Base-by-base conservation (phyloP, 2,329 filamentous ascomycete species). In the Cytospora paraplurivora region DNA sequence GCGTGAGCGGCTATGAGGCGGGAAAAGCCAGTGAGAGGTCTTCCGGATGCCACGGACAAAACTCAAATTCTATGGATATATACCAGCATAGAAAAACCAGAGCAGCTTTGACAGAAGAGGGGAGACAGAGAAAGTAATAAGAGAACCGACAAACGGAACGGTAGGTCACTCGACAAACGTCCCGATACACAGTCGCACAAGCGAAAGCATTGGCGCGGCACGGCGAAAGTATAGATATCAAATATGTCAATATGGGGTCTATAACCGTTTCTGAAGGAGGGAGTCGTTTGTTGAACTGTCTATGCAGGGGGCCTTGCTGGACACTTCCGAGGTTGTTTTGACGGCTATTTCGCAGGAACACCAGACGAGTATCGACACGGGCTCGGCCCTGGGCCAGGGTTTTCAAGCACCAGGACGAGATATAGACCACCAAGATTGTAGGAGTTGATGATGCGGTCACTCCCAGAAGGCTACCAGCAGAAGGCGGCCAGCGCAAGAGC, bases 261-360 rank as follows among this genome's bases (percentile, higher is more conserved):
- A 47, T 19, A 19, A 21, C 12, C n/a, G n/a, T 50, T 13, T 61
- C 38, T 52, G 41, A 51, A 35, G 52, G 38, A 35, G 52, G 52
- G 44, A 10, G 37, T 58, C 32, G 52, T 64, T 61, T 62, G 57
- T 55, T 54, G 35, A 56, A 60, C 62, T 37, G 41, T 54, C 32
- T 47, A 53, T 64, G 62, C 62, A 62, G 58, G 62, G 58, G 50
- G 32, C 53, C 33, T 8, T 62, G 58, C 52, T 56, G 62, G 62
- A 64, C 62, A 64, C 54, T 11, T 55, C 52, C 41, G 54, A 32
- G 47, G 57, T 51, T 58, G 59, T 57, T 44, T 62, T 27, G 59
- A 27, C 27, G 27, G 27, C 27, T 27, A 4, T 27, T 55, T 56
- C 44, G 56, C 57, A 64, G 21, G 32, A 41, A 58, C 27, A 32